Evolutionary conservation across 495 filamentous ascomycete species (phyloP).

Genomic region (Alectoria sarmentosa): DNA sequence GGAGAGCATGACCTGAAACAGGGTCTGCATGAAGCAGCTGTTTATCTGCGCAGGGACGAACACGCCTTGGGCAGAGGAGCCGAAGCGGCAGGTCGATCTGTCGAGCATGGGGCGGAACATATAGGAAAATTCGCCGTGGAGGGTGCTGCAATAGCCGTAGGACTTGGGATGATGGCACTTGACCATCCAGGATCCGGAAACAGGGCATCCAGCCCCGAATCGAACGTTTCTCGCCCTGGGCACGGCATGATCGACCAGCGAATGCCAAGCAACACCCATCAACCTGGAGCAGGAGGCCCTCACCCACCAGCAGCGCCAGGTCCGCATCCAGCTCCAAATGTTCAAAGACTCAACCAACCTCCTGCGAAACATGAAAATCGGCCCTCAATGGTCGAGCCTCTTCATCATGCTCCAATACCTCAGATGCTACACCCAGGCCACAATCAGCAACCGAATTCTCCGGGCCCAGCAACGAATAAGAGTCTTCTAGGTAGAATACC

Average conservation of each 20-base stretch:
- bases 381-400: not conserved
- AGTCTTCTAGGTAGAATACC: not conserved
- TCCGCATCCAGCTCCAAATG: not conserved
- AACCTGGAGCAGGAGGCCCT: not conserved
- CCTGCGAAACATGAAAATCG: not conserved
- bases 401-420: not conserved
- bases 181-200: constrained; percentile 1
- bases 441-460: constrained; percentile 1
- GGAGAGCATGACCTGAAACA: not conserved
- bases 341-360: not conserved
- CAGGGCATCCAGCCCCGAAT: not conserved
- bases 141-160: constrained; percentile 4
- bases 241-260: not conserved
- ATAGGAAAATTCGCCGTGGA: not conserved
- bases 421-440: not conserved
- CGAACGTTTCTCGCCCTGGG: not conserved
- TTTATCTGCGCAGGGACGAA: constrained; percentile 1
- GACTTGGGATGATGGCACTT: not conserved
- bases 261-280: not conserved
- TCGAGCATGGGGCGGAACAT: not conserved
- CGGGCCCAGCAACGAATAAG: not conserved
- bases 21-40: not conserved
- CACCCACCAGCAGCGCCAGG: not conserved
- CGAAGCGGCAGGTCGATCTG: not conserved
- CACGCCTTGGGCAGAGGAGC: constrained; percentile 6